Evolutionary conservation across 805 yeast genomes (phyloP).

Genomic region (Spathaspora passalidarum): DNA sequence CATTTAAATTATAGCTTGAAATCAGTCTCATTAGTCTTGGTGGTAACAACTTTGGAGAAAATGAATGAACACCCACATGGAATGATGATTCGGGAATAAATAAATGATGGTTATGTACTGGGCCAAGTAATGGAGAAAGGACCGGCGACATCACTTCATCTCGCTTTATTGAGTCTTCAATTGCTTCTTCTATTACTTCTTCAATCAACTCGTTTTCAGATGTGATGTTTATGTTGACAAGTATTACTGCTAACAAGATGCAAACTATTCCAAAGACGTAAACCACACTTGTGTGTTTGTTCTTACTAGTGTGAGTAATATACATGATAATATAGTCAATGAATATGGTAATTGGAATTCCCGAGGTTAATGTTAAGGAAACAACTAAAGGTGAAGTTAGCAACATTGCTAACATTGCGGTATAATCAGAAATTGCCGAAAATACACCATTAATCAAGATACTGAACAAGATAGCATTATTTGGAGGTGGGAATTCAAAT

Average conservation of each 20-base stretch:
- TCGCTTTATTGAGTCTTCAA: constrained; percentile 44
- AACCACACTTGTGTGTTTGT: constrained; percentile 21
- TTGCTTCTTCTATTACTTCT: constrained; percentile 45
- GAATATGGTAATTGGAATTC: constrained; percentile 51
- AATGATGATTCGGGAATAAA: constrained; percentile 1
- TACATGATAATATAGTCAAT: constrained; percentile 41
- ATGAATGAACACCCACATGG: constrained; percentile 13
- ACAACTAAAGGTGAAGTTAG: constrained; percentile 54
- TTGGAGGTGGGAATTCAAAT: constrained; percentile 41
- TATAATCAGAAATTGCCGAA: constrained; percentile 48
- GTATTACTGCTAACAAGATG: constrained; percentile 44
- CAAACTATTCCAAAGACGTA: constrained; percentile 48
- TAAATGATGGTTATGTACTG: constrained; percentile 5
- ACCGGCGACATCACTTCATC: constrained; percentile 47
- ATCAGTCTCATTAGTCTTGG: constrained; percentile 5
- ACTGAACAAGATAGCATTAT: constrained; percentile 26
- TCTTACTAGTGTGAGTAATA: constrained; percentile 8
- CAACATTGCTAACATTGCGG: constrained; percentile 48
- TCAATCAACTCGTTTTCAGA: constrained; percentile 45
- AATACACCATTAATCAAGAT: constrained; percentile 42
- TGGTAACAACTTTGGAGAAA: constrained; percentile 13
- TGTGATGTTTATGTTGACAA: constrained; percentile 42
- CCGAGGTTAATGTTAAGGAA: constrained; percentile 48
- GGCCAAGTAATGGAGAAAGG: constrained; percentile 40
- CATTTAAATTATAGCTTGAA: constrained; percentile 16